These are phyloP conservation scores for Luffa aegyptiaca DNA, from an alignment of 306 rosid genomes.

Conservation along the genomic window DNA sequence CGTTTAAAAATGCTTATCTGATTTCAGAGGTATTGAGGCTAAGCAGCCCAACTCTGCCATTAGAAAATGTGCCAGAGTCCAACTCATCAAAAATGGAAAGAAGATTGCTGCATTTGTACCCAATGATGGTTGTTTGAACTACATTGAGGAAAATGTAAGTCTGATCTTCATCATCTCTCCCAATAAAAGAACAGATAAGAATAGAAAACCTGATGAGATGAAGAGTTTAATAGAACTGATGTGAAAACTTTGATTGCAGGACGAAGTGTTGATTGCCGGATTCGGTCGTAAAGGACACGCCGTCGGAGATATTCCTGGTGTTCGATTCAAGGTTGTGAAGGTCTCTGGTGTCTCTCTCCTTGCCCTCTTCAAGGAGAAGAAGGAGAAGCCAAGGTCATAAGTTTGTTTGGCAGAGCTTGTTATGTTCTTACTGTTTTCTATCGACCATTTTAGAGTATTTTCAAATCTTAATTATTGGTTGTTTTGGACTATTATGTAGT, in stretches of 20 bases:
- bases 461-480: not conserved
- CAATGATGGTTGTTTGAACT: slow-evolving; percentile 74
- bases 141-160: slow-evolving; percentile 65
- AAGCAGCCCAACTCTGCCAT: slow-evolving; percentile 90
- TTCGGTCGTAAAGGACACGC: slow-evolving; percentile 33
- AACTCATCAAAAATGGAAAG: slow-evolving; percentile 70
- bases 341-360: slow-evolving; percentile 69
- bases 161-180: not conserved
- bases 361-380: slow-evolving; percentile 11
- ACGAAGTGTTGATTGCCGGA: slow-evolving; percentile 73
- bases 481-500: slow-evolving; percentile 4
- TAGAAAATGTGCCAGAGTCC: slow-evolving; percentile 83
- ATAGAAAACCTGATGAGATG: not conserved
- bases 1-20: not conserved
- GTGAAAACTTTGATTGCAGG: slow-evolving; percentile 27
- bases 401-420: slow-evolving; percentile 31
- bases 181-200: not conserved
- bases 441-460: not conserved
- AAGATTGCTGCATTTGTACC: slow-evolving; percentile 88
- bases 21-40: slow-evolving; percentile 66
- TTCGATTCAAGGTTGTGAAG: slow-evolving; percentile 11
- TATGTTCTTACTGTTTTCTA: slow-evolving; percentile 61
- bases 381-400: slow-evolving; percentile 46
- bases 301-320: slow-evolving; percentile 45
- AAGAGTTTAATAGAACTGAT: not conserved